These are phyloP conservation scores for Typha latifolia DNA, from an alignment of 176 grass and related monocot genomes.

Conservation along the genomic window DNA sequence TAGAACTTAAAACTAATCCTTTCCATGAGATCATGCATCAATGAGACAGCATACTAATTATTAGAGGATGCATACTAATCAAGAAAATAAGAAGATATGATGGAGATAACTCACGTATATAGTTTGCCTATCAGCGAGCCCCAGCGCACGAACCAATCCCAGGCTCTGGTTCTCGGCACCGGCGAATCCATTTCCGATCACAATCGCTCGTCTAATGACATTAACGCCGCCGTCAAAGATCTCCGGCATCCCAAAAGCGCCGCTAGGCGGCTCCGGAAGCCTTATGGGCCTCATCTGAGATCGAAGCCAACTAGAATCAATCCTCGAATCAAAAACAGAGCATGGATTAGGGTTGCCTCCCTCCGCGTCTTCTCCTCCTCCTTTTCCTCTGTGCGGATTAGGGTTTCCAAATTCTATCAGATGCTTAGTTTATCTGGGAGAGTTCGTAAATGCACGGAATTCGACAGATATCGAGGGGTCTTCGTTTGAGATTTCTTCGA, in stretches of 20 bases:
- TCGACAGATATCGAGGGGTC: background rate
- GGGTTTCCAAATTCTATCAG: background rate
- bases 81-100: too few species aligned
- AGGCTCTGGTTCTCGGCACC: conserved; percentile 81
- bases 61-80: too few species aligned
- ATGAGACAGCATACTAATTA: too few species aligned
- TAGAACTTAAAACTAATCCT: too few species aligned
- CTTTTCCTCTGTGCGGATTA: background rate
- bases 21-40: too few species aligned
- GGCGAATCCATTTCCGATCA: conserved; percentile 70
- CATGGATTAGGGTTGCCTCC: background rate
- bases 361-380: background rate
- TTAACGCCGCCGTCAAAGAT: conserved; percentile 63
- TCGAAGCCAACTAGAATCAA: background rate
- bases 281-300: conserved; percentile 69
- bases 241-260: conserved; percentile 52
- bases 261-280: conserved; percentile 68
- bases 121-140: conserved; percentile 50
- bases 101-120: conserved; percentile 45
- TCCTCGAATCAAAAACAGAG: background rate
- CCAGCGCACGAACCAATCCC: conserved; percentile 79
- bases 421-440: background rate
- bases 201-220: conserved; percentile 62
- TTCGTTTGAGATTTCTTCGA: background rate
- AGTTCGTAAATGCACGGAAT: too few species aligned